Evolutionary conservation across 2,329 filamentous ascomycete species (phyloP), one percentile per base, ranked within the genome.

Genomic region (Aspergillus texensis): DNA sequence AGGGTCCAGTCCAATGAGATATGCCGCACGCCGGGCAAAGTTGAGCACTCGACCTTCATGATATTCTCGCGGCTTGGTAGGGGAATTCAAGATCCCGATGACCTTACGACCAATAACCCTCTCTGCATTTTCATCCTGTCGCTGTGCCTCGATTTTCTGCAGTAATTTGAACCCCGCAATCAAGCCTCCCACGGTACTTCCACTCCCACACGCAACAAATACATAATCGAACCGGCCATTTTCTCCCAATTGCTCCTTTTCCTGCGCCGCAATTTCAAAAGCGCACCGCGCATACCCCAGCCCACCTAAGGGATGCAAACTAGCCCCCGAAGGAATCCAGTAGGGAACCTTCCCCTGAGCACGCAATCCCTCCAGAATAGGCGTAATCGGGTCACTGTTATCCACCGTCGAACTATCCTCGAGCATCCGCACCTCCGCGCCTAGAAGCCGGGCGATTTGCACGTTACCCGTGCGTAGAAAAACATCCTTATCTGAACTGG

Each of bases 331-430:
- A 16, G 75, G 74, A n/a, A 77, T 76, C 75, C 74, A 77, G 54
- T 77, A 77, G 1, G 74, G 73, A 1, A 62, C 60, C 32, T 71
- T 62, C 0, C 68, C 67, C 0, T 50, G n/a, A 2, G 57, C 54
- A 28, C 62, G 36, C 43, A 78, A 62, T 8, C 68, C 67, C 16
- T 70, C 61, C 36, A 78, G 59, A 6, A 76, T 61, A 2, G 60
- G 46, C 14, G 68, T 58, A 4, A 73, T 59, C 0, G 70, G 62
- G 83, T 91, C 65, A 16, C 56, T 30, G 4, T 50, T 56, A 10
- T 43, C 62, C 3, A 57, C 50, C 21, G 88, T n/a, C 85, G 83
- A 9, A 86, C 88, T 0, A 83, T 82, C 67, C 85, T 85, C 24
- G 81, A 88, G 71, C 75, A 85, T 26, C 80, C 88, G 63, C 79